Base-by-base conservation (phyloP, 495 filamentous ascomycete genomes). In the Aeminium ludgeri region DNA sequence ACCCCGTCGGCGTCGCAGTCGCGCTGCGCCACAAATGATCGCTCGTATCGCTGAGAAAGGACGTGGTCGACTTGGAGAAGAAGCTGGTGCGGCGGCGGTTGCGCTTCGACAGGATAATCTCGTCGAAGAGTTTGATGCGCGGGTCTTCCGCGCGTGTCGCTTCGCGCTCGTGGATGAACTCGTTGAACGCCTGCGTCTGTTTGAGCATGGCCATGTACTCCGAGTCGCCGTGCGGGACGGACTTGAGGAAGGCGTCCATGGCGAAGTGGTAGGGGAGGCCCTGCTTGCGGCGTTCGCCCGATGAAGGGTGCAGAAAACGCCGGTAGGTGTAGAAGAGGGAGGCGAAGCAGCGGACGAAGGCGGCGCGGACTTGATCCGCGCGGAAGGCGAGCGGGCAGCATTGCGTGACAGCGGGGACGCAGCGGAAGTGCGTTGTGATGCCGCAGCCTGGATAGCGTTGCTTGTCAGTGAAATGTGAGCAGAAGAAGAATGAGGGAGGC, bases 291-390 rank as follows among this genome's bases (percentile, higher is more conserved):
- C 86, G 83, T 36, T 94, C 84, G 40, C 70, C 73, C 5, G 67
- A 76, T 6, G 89, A 76, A 7, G 81, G 73, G 20, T 69, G 62
- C 6, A 97, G 64, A 50, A 76, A 80, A 55, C 86, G 86, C 45
- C 92, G 76, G 60, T 97, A 96, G 0, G 89, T 97, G 59, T 92
- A 96, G 47, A 97, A 76, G 44, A 97, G 67, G 56, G 83, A 91
- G 19, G 89, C 86, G 49, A 93, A 82, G 59, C 85, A 94, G 51
- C 89, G 72, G 12, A 93, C 84, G 54, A 97, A 96, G 0, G 89
- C 84, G 7, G 89, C 86, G 12, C 86, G 76, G 28, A 97, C 69
- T 51, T 92, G 81, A 51, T 95, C 87, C 1, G 84, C 67, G 43
- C 84, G 76, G 67, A 97, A 97, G 3, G 91, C 86, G 4, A 74